Base-by-base conservation (phyloP, 1,284 basidiomycete species). In the Trichosporon asahii region DNA sequence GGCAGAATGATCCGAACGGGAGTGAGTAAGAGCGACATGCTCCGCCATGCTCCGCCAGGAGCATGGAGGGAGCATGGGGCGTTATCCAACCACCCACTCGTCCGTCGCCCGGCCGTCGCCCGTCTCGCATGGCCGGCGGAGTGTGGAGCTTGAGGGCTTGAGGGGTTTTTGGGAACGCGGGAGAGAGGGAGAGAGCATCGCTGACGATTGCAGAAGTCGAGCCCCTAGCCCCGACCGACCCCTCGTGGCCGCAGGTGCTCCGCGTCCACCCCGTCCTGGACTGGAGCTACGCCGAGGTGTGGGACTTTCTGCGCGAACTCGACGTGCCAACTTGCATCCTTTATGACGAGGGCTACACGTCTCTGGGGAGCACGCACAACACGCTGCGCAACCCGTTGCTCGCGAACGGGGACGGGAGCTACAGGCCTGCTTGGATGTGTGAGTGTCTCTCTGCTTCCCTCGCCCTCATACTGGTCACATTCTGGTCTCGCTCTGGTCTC, bases 321-420 rank as follows among this genome's bases (percentile, higher is more conserved):
- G 80, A 89, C 1, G 88, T 98, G 12, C 91, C 90, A 2, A 99
- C 96, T 82, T 99, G 96, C 79, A 79, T 80, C 31, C 83, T 99
- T 55, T 99, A 99, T 78, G 94, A 99, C 78, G 86, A 92, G 82
- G 97, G 97, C 91, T 99, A 97, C 82, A 99, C 97, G 0, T 97
- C 94, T 2, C 88, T 99, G 15, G 96, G 97, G 25, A 97, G 94
- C 18, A 95, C 92, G 0, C 93, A 89, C 84, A 98, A 98, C 84
- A 98, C 97, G 0, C 90, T 90, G 76, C 94, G 90, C 0, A 99
- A 99, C 77, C 96, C 96, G 0, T 88, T 91, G 0, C 87, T 97
- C 6, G 85, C 86, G 27, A 84, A 55, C 3, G 63, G 31, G 5
- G 68, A 66, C 25, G 74, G 33, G 11, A 70, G 69, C 0, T 83